Conservation (phyloP, 1,139 yeast genomes). For the Barnettozyma hawaiiensis region DNA sequence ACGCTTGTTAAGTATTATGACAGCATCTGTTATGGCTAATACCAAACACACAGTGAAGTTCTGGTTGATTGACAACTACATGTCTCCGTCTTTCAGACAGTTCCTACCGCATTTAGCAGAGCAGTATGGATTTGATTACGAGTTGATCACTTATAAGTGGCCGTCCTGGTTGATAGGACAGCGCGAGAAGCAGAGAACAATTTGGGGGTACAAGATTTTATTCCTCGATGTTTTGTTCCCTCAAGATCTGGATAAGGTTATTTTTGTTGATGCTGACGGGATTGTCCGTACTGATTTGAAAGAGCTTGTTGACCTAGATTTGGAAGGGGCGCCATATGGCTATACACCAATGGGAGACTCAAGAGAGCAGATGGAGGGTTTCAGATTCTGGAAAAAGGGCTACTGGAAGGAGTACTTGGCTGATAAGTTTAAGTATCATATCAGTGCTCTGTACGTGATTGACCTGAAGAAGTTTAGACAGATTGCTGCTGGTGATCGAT, state of each 20-base stretch:
- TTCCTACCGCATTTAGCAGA: conserved; percentile 58
- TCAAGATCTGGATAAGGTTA: conserved; percentile 61
- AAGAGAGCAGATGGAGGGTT: conserved; percentile 75
- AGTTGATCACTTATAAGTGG: conserved; percentile 81
- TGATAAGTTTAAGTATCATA: conserved; percentile 61
- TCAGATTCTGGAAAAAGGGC: conserved; percentile 89
- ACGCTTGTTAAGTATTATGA: conserved; percentile 68
- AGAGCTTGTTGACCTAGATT: conserved; percentile 58
- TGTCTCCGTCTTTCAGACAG: conserved; percentile 62
- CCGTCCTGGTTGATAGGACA: conserved; percentile 84
- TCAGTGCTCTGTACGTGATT: conserved; percentile 68
- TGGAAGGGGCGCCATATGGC: conserved; percentile 78
- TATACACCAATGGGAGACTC: conserved; percentile 88
- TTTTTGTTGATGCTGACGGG: conserved; percentile 85
- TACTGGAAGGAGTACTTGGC: conserved; percentile 72
- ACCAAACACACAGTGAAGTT: conserved; percentile 65
- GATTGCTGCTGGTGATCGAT: conserved; percentile 66
- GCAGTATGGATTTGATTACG: conserved; percentile 47
- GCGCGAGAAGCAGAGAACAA: conserved; percentile 65
- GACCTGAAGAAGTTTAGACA: conserved; percentile 64
- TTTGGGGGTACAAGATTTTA: conserved; percentile 85
- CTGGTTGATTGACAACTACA: conserved; percentile 80
- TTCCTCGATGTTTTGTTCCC: conserved; percentile 89
- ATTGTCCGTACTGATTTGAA: conserved; percentile 68
- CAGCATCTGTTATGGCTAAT: conserved; percentile 62